phyloP scores from a whole-genome alignment of 2,329 filamentous ascomycete genomes.

The Fusarium chuoi region DNA sequence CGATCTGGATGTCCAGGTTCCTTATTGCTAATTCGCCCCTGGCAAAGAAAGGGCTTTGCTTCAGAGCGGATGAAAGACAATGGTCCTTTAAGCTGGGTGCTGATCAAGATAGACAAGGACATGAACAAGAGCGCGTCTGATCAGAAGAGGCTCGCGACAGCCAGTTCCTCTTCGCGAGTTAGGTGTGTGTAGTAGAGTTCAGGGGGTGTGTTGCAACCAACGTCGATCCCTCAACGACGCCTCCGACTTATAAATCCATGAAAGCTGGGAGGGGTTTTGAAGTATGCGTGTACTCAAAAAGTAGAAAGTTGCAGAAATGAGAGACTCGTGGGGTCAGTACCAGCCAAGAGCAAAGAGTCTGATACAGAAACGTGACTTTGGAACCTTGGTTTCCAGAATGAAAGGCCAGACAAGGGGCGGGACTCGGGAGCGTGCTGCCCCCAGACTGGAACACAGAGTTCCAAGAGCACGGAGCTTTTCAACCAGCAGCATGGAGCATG shows the following conservation, averaged over 20 bases:
- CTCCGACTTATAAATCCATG: constrained; percentile 16
- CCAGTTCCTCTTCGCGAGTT: constrained; percentile 10
- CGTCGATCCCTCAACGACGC: constrained; percentile 32
- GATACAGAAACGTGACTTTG: constrained; percentile 12
- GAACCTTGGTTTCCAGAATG: constrained; percentile 16
- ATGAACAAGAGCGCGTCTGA: constrained; percentile 19
- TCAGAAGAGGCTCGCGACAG: constrained; percentile 28
- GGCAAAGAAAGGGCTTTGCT: constrained; percentile 16
- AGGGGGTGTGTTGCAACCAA: constrained; percentile 29
- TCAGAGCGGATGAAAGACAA: constrained; percentile 1
- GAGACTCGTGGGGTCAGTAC: not conserved
- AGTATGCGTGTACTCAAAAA: not conserved
- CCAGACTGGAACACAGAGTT: constrained; percentile 10
- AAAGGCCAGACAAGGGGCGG: constrained; percentile 10
- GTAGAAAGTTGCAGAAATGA: not conserved
- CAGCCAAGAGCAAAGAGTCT: not conserved
- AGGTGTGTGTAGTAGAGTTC: constrained; percentile 29
- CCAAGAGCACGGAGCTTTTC: constrained; percentile 27
- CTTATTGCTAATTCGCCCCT: constrained; percentile 9
- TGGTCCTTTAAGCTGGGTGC: not conserved
- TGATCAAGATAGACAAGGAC: constrained; percentile 8
- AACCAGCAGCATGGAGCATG: constrained; percentile 4
- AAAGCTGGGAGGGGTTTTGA: constrained; percentile 4
- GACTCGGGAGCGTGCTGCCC: constrained; percentile 4
- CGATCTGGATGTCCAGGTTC: constrained; percentile 15